phyloP scores from a whole-genome alignment of 1,139 yeast genomes.

The Saccharomyces hybrid region DNA sequence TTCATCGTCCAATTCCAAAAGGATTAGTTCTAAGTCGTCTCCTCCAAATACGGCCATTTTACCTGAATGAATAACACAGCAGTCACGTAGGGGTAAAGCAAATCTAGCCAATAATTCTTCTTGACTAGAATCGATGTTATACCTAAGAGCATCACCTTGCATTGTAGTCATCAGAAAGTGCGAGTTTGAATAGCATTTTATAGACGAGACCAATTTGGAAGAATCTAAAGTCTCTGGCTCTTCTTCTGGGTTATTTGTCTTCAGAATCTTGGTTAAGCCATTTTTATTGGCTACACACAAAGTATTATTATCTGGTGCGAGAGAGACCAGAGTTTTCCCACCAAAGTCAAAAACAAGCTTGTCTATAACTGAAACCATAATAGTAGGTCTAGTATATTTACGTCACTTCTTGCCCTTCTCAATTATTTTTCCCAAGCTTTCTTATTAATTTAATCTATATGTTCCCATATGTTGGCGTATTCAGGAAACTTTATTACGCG shows the following conservation, averaged over 20 bases:
- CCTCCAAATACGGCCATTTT: conserved; percentile 65
- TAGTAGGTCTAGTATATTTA: not conserved
- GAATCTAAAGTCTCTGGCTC: conserved; percentile 30
- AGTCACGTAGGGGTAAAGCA: conserved; percentile 60
- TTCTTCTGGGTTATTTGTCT: conserved; percentile 20
- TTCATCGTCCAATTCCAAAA: conserved; percentile 45
- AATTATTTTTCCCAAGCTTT: not conserved
- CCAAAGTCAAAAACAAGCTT: conserved; percentile 28
- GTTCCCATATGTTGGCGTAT: not conserved
- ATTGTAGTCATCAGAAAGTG: conserved; percentile 20
- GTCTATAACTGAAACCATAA: conserved; percentile 10
- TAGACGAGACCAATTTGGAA: conserved; percentile 17
- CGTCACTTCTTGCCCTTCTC: not conserved
- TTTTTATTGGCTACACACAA: conserved; percentile 26
- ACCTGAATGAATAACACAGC: conserved; percentile 63
- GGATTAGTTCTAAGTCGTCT: conserved; percentile 56
- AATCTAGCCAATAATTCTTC: conserved; percentile 21
- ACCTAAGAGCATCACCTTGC: conserved; percentile 25
- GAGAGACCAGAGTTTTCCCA: conserved; percentile 24
- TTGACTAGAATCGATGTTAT: conserved; percentile 11
- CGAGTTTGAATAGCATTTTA: conserved; percentile 12
- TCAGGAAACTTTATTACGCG: not conserved
- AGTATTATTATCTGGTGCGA: conserved; percentile 18
- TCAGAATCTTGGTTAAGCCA: conserved; percentile 25
- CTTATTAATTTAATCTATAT: not conserved